These are phyloP conservation scores for Chiua virens DNA, from an alignment of 768 basidiomycete genomes.

Conservation along the genomic window DNA sequence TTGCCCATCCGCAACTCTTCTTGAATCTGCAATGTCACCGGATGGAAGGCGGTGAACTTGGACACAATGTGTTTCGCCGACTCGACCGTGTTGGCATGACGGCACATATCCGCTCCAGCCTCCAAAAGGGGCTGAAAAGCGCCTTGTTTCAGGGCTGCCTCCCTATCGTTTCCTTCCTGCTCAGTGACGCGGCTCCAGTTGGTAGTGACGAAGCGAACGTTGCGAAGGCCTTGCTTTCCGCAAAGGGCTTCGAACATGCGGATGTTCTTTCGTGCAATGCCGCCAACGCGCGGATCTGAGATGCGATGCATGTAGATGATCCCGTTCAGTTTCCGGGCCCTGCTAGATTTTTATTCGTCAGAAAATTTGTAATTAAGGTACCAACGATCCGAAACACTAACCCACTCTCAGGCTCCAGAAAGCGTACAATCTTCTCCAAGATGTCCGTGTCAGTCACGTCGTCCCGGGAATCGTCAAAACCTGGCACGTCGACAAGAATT, in stretches of 20 bases:
- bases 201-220: slow-evolving; percentile 47
- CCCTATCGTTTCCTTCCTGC: slow-evolving; percentile 27
- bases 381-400: not conserved
- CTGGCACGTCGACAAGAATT: slow-evolving; percentile 19
- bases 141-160: slow-evolving; percentile 34
- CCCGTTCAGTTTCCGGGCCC: slow-evolving; percentile 34
- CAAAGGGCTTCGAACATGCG: slow-evolving; percentile 46
- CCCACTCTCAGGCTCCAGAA: slow-evolving; percentile 1
- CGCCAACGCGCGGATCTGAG: slow-evolving; percentile 42
- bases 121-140: slow-evolving; percentile 43
- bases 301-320: slow-evolving; percentile 51
- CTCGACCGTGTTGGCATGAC: slow-evolving; percentile 37
- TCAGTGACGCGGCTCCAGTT: slow-evolving; percentile 42
- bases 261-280: slow-evolving; percentile 42
- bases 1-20: slow-evolving; percentile 43
- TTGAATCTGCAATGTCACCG: slow-evolving; percentile 45
- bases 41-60: slow-evolving; percentile 34
- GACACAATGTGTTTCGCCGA: slow-evolving; percentile 44
- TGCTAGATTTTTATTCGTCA: not conserved
- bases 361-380: not conserved
- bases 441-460: slow-evolving; percentile 20
- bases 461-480: slow-evolving; percentile 11
- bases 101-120: slow-evolving; percentile 40
- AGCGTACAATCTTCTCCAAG: slow-evolving; percentile 12
- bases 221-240: slow-evolving; percentile 40